Conservation (phyloP, 805 yeast genomes). For the Candida vartiovaarae region DNA sequence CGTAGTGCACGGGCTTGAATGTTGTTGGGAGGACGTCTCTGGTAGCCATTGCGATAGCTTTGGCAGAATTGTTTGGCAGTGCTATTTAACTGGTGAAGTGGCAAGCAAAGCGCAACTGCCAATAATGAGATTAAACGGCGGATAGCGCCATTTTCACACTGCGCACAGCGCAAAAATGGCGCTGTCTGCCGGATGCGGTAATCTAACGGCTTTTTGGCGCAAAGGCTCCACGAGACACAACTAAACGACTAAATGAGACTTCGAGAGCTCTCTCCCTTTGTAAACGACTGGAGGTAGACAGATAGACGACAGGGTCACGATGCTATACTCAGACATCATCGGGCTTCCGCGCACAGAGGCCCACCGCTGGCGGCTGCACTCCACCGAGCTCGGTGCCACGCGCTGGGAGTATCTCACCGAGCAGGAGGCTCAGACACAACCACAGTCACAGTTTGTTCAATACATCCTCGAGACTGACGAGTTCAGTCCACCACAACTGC, state of each 20-base stretch:
- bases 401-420: constrained; percentile 62
- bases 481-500: constrained; percentile 32
- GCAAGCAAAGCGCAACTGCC: too few species aligned
- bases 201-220: too few species aligned
- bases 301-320: not conserved
- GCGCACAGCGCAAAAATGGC: too few species aligned
- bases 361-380: constrained; percentile 64
- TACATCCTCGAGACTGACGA: constrained; percentile 41
- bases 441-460: constrained; percentile 50
- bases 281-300: too few species aligned
- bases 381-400: constrained; percentile 69
- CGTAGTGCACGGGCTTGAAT: constrained; percentile 71
- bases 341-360: constrained; percentile 67
- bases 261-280: too few species aligned
- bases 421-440: constrained; percentile 23
- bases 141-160: too few species aligned
- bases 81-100: too few species aligned
- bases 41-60: constrained; percentile 7
- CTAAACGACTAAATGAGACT: too few species aligned
- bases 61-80: too few species aligned
- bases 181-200: too few species aligned
- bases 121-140: too few species aligned
- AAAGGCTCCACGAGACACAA: too few species aligned
- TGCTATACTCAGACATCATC: constrained; percentile 59
- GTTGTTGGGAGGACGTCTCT: constrained; percentile 48